A percentile compares a stretch with the other conserved stretches of the same genome.
Conservation (phyloP, 2,329 filamentous ascomycete species). For the Dothideomycetidae sp. region DNA sequence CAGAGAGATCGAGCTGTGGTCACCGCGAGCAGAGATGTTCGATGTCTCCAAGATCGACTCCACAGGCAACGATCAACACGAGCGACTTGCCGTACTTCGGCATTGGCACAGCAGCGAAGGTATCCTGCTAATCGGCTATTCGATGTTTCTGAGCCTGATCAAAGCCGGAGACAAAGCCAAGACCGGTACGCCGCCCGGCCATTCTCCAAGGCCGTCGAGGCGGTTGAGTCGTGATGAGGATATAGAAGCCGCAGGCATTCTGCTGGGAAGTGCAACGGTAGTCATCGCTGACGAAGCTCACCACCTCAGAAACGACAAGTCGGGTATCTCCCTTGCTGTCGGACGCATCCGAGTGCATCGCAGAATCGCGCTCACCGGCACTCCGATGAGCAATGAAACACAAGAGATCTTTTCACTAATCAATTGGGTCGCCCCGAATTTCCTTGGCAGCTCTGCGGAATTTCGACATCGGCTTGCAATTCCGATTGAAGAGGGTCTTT, state of each 20-base stretch:
- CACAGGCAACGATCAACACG: constrained; percentile 14
- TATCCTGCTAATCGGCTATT: constrained; percentile 63
- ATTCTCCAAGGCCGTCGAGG: not conserved
- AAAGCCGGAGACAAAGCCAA: constrained; percentile 19
- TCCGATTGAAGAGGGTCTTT: constrained; percentile 61
- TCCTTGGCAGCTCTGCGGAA: constrained; percentile 52
- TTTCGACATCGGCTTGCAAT: constrained; percentile 57
- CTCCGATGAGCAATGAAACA: constrained; percentile 72
- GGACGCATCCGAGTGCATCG: constrained; percentile 49
- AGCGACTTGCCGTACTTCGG: constrained; percentile 34
- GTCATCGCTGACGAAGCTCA: constrained; percentile 82
- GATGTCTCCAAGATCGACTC: constrained; percentile 42
- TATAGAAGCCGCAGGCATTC: constrained; percentile 28
- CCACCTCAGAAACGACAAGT: constrained; percentile 51
- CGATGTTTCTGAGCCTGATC: constrained; percentile 44
- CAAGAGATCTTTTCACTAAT: constrained; percentile 78
- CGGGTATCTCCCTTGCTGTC: constrained; percentile 41
- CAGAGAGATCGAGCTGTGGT: constrained; percentile 63
- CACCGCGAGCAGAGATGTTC: constrained; percentile 38
- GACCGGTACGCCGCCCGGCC: constrained; percentile 1
- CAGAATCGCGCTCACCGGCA: constrained; percentile 74
- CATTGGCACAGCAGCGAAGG: constrained; percentile 54
- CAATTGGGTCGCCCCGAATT: constrained; percentile 70
- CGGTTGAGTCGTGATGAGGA: constrained; percentile 45
- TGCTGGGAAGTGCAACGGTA: constrained; percentile 51